Evolutionary conservation across 179 eudicot genomes (phyloP).

Genomic region (Sideroxylon spinosum): DNA sequence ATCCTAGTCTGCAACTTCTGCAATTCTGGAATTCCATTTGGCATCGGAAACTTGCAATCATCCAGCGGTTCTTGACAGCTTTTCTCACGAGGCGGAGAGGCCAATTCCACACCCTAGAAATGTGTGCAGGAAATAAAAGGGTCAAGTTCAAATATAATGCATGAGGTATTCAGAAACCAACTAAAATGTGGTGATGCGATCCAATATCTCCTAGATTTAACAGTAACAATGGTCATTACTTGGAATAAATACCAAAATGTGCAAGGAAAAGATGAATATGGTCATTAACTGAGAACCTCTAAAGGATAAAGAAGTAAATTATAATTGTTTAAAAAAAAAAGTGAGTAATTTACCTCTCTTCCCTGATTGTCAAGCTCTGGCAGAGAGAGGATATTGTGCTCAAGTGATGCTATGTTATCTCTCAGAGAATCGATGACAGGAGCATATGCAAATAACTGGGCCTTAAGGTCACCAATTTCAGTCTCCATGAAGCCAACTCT

Average conservation of each 20-base stretch:
- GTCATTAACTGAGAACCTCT: not conserved
- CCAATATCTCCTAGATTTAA: not conserved
- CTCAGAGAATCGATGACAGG: constrained; percentile 57
- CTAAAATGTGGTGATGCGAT: not conserved
- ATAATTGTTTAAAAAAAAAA: not conserved
- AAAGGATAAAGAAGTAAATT: not conserved
- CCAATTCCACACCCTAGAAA: constrained; percentile 32
- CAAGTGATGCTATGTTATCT: constrained; percentile 57
- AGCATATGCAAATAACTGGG: constrained; percentile 56
- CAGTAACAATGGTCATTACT: not conserved
- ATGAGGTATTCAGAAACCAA: not conserved
- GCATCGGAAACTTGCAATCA: constrained; percentile 23
- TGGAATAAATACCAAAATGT: not conserved
- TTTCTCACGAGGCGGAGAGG: constrained; percentile 13
- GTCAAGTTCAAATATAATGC: not conserved
- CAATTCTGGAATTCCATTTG: constrained; percentile 45
- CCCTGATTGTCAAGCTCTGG: constrained; percentile 33
- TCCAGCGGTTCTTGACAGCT: constrained; percentile 17
- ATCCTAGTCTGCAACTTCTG: constrained; percentile 57
- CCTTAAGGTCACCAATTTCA: constrained; percentile 58
- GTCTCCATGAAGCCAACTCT: constrained; percentile 50
- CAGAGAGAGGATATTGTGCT: constrained; percentile 42
- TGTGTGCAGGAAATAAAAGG: constrained; percentile 3
- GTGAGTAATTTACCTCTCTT: constrained; percentile 41
- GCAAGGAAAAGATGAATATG: not conserved